Evolutionary conservation across 169 alveolate genomes (phyloP).

Genomic region (Eimeria tenella): DNA sequence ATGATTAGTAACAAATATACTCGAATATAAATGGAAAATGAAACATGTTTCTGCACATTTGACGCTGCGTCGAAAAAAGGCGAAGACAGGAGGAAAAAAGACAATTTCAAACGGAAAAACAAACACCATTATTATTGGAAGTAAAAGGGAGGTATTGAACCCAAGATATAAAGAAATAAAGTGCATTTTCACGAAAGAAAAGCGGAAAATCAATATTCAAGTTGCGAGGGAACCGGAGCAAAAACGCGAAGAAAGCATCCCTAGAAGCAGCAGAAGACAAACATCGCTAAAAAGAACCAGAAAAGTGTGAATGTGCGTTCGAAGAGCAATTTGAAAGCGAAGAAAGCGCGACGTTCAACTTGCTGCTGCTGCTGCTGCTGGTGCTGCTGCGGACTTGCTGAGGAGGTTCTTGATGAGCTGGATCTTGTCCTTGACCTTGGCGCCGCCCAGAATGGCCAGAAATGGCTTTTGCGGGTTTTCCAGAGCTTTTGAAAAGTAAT

Average conservation of each 20-base stretch:
- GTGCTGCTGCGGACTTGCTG: conserved; percentile 84
- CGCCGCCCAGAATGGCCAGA: conserved; percentile 98
- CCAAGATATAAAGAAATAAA: background rate
- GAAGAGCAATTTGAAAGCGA: background rate
- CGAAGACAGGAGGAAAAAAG: background rate
- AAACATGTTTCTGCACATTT: background rate
- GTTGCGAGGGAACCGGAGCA: background rate
- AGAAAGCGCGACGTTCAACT: background rate
- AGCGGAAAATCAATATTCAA: background rate
- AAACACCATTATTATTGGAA: background rate
- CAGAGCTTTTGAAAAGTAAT: conserved; percentile 96
- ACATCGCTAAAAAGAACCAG: background rate
- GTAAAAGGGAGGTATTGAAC: background rate
- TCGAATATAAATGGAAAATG: background rate
- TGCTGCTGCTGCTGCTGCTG: too few species aligned
- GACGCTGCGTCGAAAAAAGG: too few species aligned
- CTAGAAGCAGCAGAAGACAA: too few species aligned
- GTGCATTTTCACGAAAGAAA: background rate
- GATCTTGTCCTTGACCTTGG: conserved; percentile 98
- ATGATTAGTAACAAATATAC: background rate
- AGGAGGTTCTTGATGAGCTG: conserved; percentile 95
- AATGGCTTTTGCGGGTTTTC: conserved; percentile 97
- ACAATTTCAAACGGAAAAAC: background rate
- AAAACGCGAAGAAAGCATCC: background rate
- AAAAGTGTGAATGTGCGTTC: background rate